Conservation (phyloP, 768 basidiomycete species). For the Mycena albidolilacea region DNA sequence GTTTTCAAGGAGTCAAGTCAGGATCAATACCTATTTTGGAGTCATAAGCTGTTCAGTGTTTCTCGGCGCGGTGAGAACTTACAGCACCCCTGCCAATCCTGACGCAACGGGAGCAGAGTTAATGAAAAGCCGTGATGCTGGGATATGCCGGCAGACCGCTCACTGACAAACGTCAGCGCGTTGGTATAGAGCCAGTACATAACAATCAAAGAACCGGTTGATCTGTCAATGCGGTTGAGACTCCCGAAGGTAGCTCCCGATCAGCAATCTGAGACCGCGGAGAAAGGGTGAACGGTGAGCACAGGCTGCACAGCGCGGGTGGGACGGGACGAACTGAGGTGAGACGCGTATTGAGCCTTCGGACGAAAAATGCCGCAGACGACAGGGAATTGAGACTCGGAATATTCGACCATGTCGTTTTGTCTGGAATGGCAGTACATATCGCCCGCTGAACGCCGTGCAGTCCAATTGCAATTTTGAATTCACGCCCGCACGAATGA, state of each 20-base stretch:
- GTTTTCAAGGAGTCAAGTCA: background rate
- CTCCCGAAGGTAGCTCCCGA: background rate
- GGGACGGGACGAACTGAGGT: too few relatives aligned
- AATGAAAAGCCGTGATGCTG: background rate
- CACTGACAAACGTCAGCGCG: background rate
- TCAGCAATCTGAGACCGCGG: background rate
- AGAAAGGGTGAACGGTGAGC: too few relatives aligned
- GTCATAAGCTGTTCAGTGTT: background rate
- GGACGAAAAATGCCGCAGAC: too few relatives aligned
- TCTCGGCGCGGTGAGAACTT: constrained; percentile 1
- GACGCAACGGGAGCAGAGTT: background rate
- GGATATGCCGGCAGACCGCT: background rate
- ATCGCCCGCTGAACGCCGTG: too few relatives aligned
- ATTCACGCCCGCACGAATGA: too few relatives aligned
- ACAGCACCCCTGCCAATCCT: background rate
- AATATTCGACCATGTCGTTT: too few relatives aligned
- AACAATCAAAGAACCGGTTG: constrained; percentile 1
- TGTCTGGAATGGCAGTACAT: too few relatives aligned
- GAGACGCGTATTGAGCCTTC: too few relatives aligned
- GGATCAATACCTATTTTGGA: background rate
- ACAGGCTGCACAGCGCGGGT: too few relatives aligned
- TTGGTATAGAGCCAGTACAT: too few relatives aligned
- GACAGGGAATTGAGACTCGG: too few relatives aligned
- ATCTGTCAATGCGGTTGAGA: background rate
- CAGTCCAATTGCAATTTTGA: too few relatives aligned